phyloP scores from a whole-genome alignment of 2,329 filamentous ascomycete species.

The Calonectria crousiana region DNA sequence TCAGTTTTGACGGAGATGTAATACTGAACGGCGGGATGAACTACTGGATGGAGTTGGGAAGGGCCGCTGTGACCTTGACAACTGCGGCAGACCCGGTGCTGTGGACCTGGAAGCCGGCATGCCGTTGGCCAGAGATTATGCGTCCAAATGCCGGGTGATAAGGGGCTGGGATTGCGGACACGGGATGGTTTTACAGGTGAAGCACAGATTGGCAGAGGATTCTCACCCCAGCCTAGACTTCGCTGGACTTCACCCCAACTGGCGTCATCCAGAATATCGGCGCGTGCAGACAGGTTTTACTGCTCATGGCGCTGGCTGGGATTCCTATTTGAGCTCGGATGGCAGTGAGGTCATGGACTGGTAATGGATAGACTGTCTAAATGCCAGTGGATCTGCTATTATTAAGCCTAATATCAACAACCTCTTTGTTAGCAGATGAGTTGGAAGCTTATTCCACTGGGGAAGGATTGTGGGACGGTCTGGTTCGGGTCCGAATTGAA shows the following conservation, averaged over 20 bases:
- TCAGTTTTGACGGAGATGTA: neutral
- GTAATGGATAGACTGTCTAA: neutral
- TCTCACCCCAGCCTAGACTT: neutral
- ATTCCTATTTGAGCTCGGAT: too few species aligned
- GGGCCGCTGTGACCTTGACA: neutral
- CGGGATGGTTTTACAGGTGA: neutral
- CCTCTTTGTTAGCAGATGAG: neutral
- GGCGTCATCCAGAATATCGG: neutral
- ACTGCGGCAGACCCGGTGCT: slow-evolving; percentile 6
- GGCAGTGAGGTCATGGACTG: neutral
- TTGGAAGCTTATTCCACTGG: neutral
- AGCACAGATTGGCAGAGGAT: slow-evolving; percentile 1
- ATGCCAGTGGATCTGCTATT: neutral
- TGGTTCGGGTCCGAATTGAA: neutral
- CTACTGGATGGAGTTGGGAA: slow-evolving; percentile 2
- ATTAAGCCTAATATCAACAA: neutral
- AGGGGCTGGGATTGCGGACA: slow-evolving; percentile 5
- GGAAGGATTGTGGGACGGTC: neutral
- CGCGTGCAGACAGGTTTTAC: neutral
- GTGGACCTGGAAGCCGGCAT: slow-evolving; percentile 10
- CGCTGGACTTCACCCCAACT: neutral
- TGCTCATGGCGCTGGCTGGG: too few species aligned
- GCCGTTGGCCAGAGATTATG: slow-evolving; percentile 1
- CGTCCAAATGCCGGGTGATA: neutral
- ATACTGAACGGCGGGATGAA: slow-evolving; percentile 4